A percentile compares a stretch with the other conserved stretches of the same genome.
These are phyloP conservation scores for Microcos paniculata DNA, from an alignment of 345 rosid species.

Conservation along the genomic window DNA sequence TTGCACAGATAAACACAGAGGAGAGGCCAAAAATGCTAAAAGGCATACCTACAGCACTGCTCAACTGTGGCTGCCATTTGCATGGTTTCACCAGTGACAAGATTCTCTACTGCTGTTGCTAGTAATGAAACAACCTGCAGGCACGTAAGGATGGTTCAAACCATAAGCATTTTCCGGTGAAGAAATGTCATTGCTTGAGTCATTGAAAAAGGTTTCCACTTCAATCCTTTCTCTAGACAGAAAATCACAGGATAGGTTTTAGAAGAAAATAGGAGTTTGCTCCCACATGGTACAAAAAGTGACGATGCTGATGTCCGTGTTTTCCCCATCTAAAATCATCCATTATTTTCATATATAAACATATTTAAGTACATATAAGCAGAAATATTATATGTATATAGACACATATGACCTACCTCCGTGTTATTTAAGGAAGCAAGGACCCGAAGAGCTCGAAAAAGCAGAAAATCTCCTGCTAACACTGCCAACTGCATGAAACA, in stretches of 20 bases:
- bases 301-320: neutral
- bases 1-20: neutral
- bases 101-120: constrained; percentile 50
- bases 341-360: neutral
- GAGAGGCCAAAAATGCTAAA: neutral
- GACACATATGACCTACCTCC: constrained; percentile 40
- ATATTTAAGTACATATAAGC: neutral
- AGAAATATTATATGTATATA: neutral
- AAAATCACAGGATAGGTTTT: neutral
- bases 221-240: neutral
- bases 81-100: constrained; percentile 64
- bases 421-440: constrained; percentile 64
- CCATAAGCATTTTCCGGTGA: neutral
- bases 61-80: constrained; percentile 50
- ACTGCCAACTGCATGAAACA: constrained; percentile 51
- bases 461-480: constrained; percentile 66
- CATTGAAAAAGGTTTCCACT: neutral
- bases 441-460: constrained; percentile 62
- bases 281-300: neutral
- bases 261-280: neutral
- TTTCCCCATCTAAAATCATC: neutral
- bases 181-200: neutral
- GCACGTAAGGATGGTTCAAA: neutral
- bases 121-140: constrained; percentile 47
- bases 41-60: constrained; percentile 43